Evolutionary conservation across 192 early-diverging fungal genomes (phyloP), one percentile per base, ranked within the genome.

Genomic region (Kickxella alabastrina): DNA sequence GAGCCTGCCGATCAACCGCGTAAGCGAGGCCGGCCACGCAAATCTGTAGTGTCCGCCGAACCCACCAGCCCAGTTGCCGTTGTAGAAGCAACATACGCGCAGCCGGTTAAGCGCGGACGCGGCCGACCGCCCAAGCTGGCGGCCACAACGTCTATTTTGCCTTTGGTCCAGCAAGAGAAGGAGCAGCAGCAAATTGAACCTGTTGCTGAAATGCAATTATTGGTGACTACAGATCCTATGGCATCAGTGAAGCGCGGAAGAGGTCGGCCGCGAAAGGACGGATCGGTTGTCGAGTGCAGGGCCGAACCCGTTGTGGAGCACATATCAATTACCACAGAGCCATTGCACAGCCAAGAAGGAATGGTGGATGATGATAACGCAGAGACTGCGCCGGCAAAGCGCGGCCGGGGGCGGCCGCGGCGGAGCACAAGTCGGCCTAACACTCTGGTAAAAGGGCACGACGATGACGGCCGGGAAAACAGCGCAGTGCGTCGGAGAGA

Each of bases 241-340:
- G 3, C 50, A 1, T 37, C 50, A 40, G 38, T 18, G 3, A 52
- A 52, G 17, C 37, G 50, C 24, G 50, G 50, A 14, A 36, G 37
- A n/a, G 50, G 50, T 6, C 50, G 50, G 4, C 50, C 50, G 24
- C 50, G 24, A 10, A 52, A 52, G 37, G 23, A 24, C 17, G 17
- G 17, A 10, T 10, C 39, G 17, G 17, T 17, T 15, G 17, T n/a
- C n/a, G n/a, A n/a, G n/a, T n/a, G n/a, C n/a, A n/a, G n/a, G n/a
- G n/a, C n/a, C n/a, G n/a, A n/a, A n/a, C n/a, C n/a, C n/a, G n/a
- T n/a, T n/a, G n/a, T n/a, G n/a, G n/a, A n/a, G n/a, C n/a, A n/a
- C n/a, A n/a, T n/a, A n/a, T n/a, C n/a, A n/a, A n/a, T n/a, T n/a
- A n/a, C n/a, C n/a, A n/a, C n/a, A n/a, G n/a, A n/a, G n/a, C n/a